phyloP scores from a whole-genome alignment of 805 yeast species.

The Hanseniaspora vineae region DNA sequence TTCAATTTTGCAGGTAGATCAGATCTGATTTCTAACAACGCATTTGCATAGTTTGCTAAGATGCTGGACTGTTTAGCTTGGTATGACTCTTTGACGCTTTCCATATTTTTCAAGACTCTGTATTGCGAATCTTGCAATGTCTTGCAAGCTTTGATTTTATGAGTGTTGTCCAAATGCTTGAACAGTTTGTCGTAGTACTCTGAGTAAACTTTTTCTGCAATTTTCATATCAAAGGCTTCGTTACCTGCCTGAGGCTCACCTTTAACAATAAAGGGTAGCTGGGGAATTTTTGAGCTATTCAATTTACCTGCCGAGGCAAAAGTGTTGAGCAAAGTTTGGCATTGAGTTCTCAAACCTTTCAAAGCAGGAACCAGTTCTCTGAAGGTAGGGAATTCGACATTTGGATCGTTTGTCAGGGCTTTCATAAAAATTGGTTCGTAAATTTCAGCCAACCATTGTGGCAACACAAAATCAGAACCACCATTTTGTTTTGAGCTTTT shows the following conservation, averaged over 20 bases:
- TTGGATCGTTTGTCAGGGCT: not conserved
- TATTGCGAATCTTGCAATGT: slow-evolving; percentile 69
- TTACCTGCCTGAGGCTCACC: slow-evolving; percentile 94
- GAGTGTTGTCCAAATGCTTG: slow-evolving; percentile 49
- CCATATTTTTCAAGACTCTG: slow-evolving; percentile 51
- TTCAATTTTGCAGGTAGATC: slow-evolving; percentile 75
- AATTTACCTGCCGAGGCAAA: slow-evolving; percentile 69
- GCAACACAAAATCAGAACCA: slow-evolving; percentile 9
- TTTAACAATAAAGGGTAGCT: slow-evolving; percentile 77
- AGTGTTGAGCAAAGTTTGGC: slow-evolving; percentile 67
- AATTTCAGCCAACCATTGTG: slow-evolving; percentile 7
- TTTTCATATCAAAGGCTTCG: slow-evolving; percentile 71
- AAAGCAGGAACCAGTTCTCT: slow-evolving; percentile 81
- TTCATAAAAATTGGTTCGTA: slow-evolving; percentile 34
- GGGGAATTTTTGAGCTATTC: slow-evolving; percentile 60
- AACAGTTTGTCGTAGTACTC: slow-evolving; percentile 57
- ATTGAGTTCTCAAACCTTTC: slow-evolving; percentile 74
- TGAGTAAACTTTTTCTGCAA: slow-evolving; percentile 56
- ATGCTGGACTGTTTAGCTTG: slow-evolving; percentile 44
- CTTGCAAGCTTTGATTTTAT: slow-evolving; percentile 56
- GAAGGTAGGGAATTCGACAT: slow-evolving; percentile 7
- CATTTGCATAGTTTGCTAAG: slow-evolving; percentile 65
- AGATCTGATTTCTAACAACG: slow-evolving; percentile 42
- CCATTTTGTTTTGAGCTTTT: slow-evolving; percentile 11
- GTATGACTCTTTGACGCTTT: slow-evolving; percentile 48